Base-by-base conservation (phyloP, 2,329 filamentous ascomycete genomes). In the Paraphaeosphaeria minitans region DNA sequence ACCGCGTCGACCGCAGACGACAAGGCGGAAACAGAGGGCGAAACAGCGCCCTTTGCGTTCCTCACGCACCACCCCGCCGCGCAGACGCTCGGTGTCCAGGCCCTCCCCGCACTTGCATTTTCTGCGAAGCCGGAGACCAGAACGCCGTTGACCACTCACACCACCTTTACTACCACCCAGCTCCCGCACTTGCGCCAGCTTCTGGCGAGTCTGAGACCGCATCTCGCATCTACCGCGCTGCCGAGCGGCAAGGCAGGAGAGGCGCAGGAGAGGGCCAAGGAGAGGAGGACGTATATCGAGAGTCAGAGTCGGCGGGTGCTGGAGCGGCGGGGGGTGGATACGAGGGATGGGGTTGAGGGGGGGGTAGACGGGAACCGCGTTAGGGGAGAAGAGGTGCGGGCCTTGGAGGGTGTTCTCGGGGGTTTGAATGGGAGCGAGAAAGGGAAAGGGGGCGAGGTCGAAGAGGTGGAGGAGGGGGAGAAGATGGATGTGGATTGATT, bases 241-340 rank as follows among this genome's bases (percentile, higher is more conserved):
- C 72, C 52, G 58, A 66, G n/a, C 68, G 68, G 35, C 2, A 61
- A 14, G 9, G 67, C 71, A 7, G 71, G 75, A 10, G 73, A 75
- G 6, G 70, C 70, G 16, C 70, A 74, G n/a, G 77, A 81, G 54
- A 82, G 83, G 80, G 84, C 88, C 41, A 84, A 87, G 54, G 88
- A 95, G 74, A 83, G 94, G 60, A 83, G 89, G 57, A 85, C 90
- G 65, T 98, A 98, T 74, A 88, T 98, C 50, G 93, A 97, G 77
- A 84, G 85, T 55, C 88, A 93, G 69, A 91, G 91, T 52, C 82
- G 87, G 65, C 84, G 90, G 59, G 91, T 96, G 73, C 80, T 97
- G 42, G 91, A 96, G 78, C 83, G 86, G 46, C 81, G 87, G 47
- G 90, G 90, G 0, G 78, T 93, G 57, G 89, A 92, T 61, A 74